Evolutionary conservation across 495 filamentous ascomycete genomes (phyloP), one percentile per base, ranked within the genome.

Genomic region (Pseudevernia furfuracea): DNA sequence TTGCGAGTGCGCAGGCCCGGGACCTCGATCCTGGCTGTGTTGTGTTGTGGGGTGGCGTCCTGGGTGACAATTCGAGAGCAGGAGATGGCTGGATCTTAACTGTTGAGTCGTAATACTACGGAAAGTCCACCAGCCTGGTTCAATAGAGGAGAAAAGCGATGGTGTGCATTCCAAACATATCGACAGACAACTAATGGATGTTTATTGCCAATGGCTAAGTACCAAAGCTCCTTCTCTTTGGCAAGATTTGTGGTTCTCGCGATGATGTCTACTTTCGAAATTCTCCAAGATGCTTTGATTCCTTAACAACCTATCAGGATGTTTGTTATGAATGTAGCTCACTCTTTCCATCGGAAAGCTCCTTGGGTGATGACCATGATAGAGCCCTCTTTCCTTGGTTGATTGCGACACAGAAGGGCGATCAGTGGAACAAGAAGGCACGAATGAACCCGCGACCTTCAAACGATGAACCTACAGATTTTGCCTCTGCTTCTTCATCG

Each of bases 41-140:
- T 52, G 69, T 81, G 8, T 71, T 83, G 11, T 75, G 78, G 61
- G 81, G 81, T 36, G 81, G 81, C 4, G 69, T 84, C 1, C 74
- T 66, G 6, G 74, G 80, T 59, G 67, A 74, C 10, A 83, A 82
- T 70, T 67, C 76, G 37, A 75, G 81, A 19, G 66, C 80, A 58
- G 74, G 68, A 1, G 81, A 83, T 69, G 71, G 76, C 14, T 82
- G 80, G 80, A 74, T 71, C 1, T 53, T 72, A 62, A 65, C 60
- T n/a, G 21, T 70, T 17, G 62, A 68, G 34, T 62, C 43, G 14
- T 67, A 38, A 66, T 32, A 14, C 5, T 49, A 23, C 46, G 10
- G 14, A 10, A 25, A 2, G 28, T 3, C 4, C 23, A 25, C 3
- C 10, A 25, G 46, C 46, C 23, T 28, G 23, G 11, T 17, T 23